These are phyloP conservation scores for Kockovaella imperatae DNA, from an alignment of 768 basidiomycete species.

Conservation along the genomic window DNA sequence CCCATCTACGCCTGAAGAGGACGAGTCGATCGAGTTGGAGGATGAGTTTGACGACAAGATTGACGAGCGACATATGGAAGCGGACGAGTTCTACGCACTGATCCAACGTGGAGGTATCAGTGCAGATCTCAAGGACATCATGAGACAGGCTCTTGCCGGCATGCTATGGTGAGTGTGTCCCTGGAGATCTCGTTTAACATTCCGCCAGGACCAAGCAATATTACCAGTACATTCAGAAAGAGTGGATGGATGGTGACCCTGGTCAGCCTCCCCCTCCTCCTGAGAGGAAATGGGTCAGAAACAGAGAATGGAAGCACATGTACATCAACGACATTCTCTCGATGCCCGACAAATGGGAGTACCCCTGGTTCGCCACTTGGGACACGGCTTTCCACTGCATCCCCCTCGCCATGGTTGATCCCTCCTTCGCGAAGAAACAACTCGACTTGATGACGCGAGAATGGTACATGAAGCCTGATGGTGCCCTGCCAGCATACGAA, in stretches of 20 bases:
- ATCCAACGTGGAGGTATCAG: slow-evolving; percentile 75
- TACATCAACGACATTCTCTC: slow-evolving; percentile 92
- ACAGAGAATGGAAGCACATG: slow-evolving; percentile 90
- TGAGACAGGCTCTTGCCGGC: slow-evolving; percentile 88
- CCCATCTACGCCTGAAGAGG: slow-evolving; percentile 61
- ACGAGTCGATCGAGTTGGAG: slow-evolving; percentile 78
- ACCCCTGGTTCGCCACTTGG: slow-evolving; percentile 98
- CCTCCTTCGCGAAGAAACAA: slow-evolving; percentile 94
- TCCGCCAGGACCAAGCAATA: slow-evolving; percentile 70
- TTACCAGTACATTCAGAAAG: slow-evolving; percentile 90
- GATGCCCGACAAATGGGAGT: slow-evolving; percentile 99
- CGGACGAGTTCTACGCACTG: slow-evolving; percentile 86
- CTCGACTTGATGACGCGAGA: slow-evolving; percentile 90
- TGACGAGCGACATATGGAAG: slow-evolving; percentile 84
- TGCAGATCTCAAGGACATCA: slow-evolving; percentile 89
- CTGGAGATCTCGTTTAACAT: neutral
- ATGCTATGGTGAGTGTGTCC: slow-evolving; percentile 69
- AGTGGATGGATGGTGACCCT: slow-evolving; percentile 93
- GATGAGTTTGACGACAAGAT: slow-evolving; percentile 76
- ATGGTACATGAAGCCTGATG: slow-evolving; percentile 98
- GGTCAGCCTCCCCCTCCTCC: slow-evolving; percentile 91
- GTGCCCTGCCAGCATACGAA: slow-evolving; percentile 96
- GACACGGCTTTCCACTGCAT: slow-evolving; percentile 99
- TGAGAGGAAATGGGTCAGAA: slow-evolving; percentile 73
- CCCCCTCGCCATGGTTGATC: slow-evolving; percentile 90